Base-by-base conservation (phyloP, 352 stramenopile species). In the Pythium periplocum region DNA sequence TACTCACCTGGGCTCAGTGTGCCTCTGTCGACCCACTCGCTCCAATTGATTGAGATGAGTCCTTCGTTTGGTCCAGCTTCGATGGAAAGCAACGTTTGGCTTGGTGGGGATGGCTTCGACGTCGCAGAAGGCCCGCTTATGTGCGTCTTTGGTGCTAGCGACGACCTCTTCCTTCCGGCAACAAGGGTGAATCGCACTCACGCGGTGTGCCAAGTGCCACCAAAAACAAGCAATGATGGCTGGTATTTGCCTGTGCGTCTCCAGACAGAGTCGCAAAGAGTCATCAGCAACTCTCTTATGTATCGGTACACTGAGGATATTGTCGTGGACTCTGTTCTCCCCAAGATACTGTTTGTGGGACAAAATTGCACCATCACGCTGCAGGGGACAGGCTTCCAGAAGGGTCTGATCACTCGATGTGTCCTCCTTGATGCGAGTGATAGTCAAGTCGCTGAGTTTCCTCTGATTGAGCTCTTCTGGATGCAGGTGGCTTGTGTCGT, bases 201-300 rank as follows among this genome's bases (percentile, higher is more conserved):
- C 46, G 52, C 52, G 1, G 31, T n/a, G 3, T 87, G 76, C 45
- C 9, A 56, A 37, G 48, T 73, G 31, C 66, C 71, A 31, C 11
- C 46, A n/a, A 60, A 55, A 56, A 34, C 33, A 3, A 11, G 40
- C 11, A 33, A 58, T 48, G 53, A 17, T 4, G 53, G 44, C 7
- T 63, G 52, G 54, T 59, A 72, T 17, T n/a, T 78, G 6, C 64
- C 67, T 6, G 37, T 85, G 1, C 56, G 45, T 1, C 47, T 87
- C 38, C 52, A 62, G 44, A 64, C 58, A 2, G 53, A 31, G 3
- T 64, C 39, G 5, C 39, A 43, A 2, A 53, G 53, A 9, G 34
- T 51, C 8, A 51, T 8, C 4, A 87, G 73, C 51, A 82, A 83
- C 17, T 40, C 10, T 4, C 31, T 87, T 8, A 35, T 77, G 2